These are phyloP conservation scores for Lathyrus aphaca DNA, from an alignment of 306 rosid species.

Conservation along the genomic window DNA sequence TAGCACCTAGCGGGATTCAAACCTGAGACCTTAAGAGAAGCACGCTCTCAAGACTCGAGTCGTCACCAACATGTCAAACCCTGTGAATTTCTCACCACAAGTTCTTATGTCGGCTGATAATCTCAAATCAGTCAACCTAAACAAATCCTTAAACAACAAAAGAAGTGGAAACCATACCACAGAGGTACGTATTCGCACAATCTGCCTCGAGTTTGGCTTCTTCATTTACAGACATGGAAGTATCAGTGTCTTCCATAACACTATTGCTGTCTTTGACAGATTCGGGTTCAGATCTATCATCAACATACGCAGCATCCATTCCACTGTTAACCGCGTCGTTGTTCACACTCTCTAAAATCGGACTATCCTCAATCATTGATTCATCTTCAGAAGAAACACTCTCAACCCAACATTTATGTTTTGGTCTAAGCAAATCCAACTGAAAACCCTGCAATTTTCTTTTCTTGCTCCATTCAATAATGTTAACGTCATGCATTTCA, in stretches of 20 bases:
- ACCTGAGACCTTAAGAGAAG: too few relatives aligned
- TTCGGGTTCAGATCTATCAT: conserved; percentile 43
- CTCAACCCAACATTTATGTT: conserved; percentile 59
- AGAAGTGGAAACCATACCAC: conserved; percentile 43
- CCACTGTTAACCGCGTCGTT: conserved; percentile 17
- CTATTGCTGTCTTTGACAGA: conserved; percentile 68
- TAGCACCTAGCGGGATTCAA: too few relatives aligned
- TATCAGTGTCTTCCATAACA: conserved; percentile 49
- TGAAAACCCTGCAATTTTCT: conserved; percentile 67
- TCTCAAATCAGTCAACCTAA: not conserved
- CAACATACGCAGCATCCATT: conserved; percentile 9
- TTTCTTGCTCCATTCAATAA: conserved; percentile 58
- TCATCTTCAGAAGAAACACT: conserved; percentile 39
- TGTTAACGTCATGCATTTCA: conserved; percentile 25
- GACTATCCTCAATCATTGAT: conserved; percentile 42
- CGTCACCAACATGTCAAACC: too few relatives aligned
- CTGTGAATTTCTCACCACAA: not conserved
- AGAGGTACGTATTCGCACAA: conserved; percentile 34
- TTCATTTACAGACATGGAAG: conserved; percentile 50
- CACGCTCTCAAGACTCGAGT: too few relatives aligned
- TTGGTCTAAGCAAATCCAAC: conserved; percentile 59
- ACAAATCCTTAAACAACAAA: not conserved
- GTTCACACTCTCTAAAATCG: conserved; percentile 34
- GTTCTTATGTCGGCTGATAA: not conserved
- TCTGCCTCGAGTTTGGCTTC: conserved; percentile 52